Conservation (phyloP, 345 rosid species). For the Gossypium sturtianum region DNA sequence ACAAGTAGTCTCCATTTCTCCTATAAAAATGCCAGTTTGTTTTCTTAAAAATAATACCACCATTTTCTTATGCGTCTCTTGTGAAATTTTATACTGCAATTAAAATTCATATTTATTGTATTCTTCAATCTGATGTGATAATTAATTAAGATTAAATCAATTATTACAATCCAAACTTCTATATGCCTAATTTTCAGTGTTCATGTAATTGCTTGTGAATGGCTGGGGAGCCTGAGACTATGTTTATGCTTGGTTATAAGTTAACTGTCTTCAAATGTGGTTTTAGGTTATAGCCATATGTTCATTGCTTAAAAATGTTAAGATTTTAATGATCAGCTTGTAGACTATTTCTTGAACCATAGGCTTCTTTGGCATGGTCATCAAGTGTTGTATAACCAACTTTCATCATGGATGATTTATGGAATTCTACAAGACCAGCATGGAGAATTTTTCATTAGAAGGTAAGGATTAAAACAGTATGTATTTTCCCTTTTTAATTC, state of each 20-base stretch:
- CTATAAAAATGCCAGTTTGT: neutral
- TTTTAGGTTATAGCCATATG: neutral
- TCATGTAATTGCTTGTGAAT: neutral
- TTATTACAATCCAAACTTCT: neutral
- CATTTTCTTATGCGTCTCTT: neutral
- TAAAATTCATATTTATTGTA: neutral
- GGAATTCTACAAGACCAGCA: slow-evolving; percentile 97
- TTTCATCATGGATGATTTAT: slow-evolving; percentile 93
- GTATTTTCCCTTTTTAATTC: neutral
- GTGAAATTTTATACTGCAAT: neutral
- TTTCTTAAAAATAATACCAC: neutral
- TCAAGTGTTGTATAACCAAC: slow-evolving; percentile 92
- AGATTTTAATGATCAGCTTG: neutral
- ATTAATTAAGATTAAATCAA: neutral
- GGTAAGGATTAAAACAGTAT: slow-evolving; percentile 29
- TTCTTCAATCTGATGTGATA: neutral
- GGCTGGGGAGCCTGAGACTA: neutral
- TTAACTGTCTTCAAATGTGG: neutral
- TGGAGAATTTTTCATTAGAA: slow-evolving; percentile 79
- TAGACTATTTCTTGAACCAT: slow-evolving; percentile 13
- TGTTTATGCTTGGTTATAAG: neutral
- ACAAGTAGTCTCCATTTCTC: neutral
- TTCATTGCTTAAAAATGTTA: neutral
- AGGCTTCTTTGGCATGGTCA: slow-evolving; percentile 99
- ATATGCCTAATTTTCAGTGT: neutral